A percentile compares a stretch with the other conserved stretches of the same genome.
Evolutionary conservation across 2,329 filamentous ascomycete genomes (phyloP).

Genomic region (Fusarium sp.): DNA sequence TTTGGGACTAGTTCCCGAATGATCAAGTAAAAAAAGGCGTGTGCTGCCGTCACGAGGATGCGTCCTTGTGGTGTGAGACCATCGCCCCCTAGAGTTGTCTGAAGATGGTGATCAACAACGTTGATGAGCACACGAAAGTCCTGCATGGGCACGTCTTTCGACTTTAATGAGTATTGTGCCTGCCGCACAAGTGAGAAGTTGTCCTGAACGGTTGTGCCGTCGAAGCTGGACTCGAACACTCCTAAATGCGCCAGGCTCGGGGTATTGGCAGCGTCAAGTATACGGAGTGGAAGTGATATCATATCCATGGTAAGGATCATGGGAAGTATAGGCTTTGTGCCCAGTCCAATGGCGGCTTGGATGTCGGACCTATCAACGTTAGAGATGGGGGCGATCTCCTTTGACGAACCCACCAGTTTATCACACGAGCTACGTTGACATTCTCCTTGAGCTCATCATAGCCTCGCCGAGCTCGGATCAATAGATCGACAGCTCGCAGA

Average conservation of each 20-base stretch:
- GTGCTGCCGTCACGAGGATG: slow-evolving; percentile 16
- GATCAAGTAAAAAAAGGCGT: slow-evolving; percentile 12
- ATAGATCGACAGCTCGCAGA: slow-evolving; percentile 17
- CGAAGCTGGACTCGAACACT: slow-evolving; percentile 6
- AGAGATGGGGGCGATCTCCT: not conserved
- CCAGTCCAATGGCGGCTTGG: slow-evolving; percentile 24
- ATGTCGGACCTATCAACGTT: slow-evolving; percentile 22
- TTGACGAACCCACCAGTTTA: slow-evolving; percentile 13
- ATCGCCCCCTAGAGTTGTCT: slow-evolving; percentile 1
- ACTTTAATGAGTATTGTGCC: slow-evolving; percentile 12
- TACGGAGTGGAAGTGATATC: slow-evolving; percentile 14
- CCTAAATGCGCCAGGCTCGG: slow-evolving; percentile 21
- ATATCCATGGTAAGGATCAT: slow-evolving; percentile 14
- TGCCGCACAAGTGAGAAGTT: slow-evolving; percentile 23
- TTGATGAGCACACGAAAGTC: slow-evolving; percentile 30
- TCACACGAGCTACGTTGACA: slow-evolving; percentile 22
- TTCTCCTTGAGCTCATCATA: slow-evolving; percentile 20
- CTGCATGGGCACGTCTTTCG: slow-evolving; percentile 6
- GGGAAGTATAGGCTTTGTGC: slow-evolving; percentile 20
- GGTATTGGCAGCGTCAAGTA: slow-evolving; percentile 10
- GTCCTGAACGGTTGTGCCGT: not conserved
- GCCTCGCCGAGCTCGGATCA: slow-evolving; percentile 11
- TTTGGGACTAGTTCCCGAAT: slow-evolving; percentile 11
- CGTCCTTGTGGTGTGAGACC: slow-evolving; percentile 2
- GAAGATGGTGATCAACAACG: slow-evolving; percentile 18